Base-by-base conservation (phyloP, 2,329 filamentous ascomycete genomes). In the Xylaria sp. region DNA sequence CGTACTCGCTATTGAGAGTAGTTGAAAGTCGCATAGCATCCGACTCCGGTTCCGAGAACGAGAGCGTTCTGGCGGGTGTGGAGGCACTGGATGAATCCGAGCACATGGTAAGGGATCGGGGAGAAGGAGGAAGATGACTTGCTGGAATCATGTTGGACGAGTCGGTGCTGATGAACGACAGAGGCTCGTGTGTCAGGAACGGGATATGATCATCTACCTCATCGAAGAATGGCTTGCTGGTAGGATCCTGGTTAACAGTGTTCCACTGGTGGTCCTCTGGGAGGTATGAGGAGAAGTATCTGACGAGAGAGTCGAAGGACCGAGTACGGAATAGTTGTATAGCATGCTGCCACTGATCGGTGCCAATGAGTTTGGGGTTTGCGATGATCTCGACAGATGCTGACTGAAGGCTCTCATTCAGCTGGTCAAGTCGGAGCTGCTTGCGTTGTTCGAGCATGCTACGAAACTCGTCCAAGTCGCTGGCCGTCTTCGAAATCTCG, bases 311-410 rank as follows among this genome's bases (percentile, higher is more conserved):
- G 76, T 89, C 87, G 64, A 88, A 84, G 2, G 86, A 88, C 73
- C 82, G 85, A 9, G 86, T 86, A 14, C 87, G 84, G 75, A 89
- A 89, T 63, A 89, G 84, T 75, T 89, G 86, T 32, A 88, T 75
- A 30, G 87, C 87, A 71, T 84, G 79, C 71, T 86, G 82, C 87
- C 87, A 89, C 79, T 88, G 86, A 19, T 86, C 81, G 56, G 85
- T 86, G 65, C 85, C 86, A 78, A 89, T 86, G 71, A 89, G 81
- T 63, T 81, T 81, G 17, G 87, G 86, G 78, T 88, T 88, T 75
- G 84, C 86, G 71, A 89, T 86, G 75, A 89, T 89, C 78, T 89
- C 86, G 72, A 87, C 79, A n/a, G 86, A 85, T 57, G 87, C 85
- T 56, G 85, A 85, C 74, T 88, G 84, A 65, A 89, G 83, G 58